Evolutionary conservation across 257 asterid genomes (phyloP).

Genomic region (Capsicum pubescens): DNA sequence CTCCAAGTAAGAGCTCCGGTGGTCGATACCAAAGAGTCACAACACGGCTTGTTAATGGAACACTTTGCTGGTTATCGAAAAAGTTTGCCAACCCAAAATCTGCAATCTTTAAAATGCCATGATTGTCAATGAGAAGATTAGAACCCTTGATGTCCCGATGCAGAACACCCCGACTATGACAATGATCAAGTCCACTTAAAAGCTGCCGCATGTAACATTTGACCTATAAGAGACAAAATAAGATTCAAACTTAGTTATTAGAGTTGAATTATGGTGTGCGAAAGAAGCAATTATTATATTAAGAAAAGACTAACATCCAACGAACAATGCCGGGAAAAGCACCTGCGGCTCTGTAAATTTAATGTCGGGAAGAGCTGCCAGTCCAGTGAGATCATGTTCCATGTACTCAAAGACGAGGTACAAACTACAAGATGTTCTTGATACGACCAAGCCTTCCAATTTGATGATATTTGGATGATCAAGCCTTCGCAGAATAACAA

Average conservation of each 20-base stretch:
- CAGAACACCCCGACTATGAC: slow-evolving; percentile 58
- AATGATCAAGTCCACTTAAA: slow-evolving; percentile 62
- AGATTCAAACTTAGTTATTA: neutral
- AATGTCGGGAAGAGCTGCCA: slow-evolving; percentile 52
- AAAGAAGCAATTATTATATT: slow-evolving; percentile 25
- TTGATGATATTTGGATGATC: slow-evolving; percentile 42
- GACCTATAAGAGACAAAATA: slow-evolving; percentile 36
- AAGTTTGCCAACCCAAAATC: slow-evolving; percentile 65
- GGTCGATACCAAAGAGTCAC: slow-evolving; percentile 77
- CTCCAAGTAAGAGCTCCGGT: slow-evolving; percentile 69
- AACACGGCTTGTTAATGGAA: slow-evolving; percentile 60
- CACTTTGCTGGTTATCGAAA: slow-evolving; percentile 40
- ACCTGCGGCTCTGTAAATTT: slow-evolving; percentile 74
- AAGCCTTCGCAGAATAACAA: slow-evolving; percentile 38
- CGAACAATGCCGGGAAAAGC: neutral
- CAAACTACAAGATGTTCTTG: slow-evolving; percentile 52
- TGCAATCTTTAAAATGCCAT: slow-evolving; percentile 64
- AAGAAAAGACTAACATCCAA: neutral
- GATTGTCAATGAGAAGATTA: slow-evolving; percentile 51
- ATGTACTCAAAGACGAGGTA: slow-evolving; percentile 67
- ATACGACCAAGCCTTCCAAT: slow-evolving; percentile 43
- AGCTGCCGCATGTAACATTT: slow-evolving; percentile 62
- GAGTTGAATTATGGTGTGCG: neutral
- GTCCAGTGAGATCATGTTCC: slow-evolving; percentile 77
- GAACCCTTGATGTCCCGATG: slow-evolving; percentile 70